Conservation (phyloP, 1,284 basidiomycete species). For the Apiotrichum porosum region DNA sequence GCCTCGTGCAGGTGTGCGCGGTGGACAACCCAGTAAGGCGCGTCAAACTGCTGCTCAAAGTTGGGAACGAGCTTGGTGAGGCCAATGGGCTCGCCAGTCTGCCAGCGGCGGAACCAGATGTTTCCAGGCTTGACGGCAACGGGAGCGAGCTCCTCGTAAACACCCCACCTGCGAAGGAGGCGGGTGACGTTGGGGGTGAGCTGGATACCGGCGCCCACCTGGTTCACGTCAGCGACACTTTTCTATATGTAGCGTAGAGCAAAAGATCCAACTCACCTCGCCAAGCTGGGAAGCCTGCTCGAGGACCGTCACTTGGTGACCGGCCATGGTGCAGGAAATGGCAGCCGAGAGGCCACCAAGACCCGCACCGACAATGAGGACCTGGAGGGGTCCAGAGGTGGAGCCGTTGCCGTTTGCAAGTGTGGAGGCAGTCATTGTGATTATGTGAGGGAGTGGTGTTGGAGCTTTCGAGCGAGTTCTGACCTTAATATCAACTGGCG, state of each 20-base stretch:
- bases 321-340: conserved; percentile 52
- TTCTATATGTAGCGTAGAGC: too few relatives aligned
- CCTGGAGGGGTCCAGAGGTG: conserved; percentile 39
- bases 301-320: conserved; percentile 56
- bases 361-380: conserved; percentile 54
- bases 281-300: conserved; percentile 54
- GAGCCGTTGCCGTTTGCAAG: neutral
- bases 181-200: conserved; percentile 54
- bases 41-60: conserved; percentile 51
- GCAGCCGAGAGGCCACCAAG: conserved; percentile 57
- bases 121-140: conserved; percentile 51
- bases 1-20: conserved; percentile 58
- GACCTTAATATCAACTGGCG: too few relatives aligned
- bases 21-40: conserved; percentile 58
- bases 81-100: conserved; percentile 52
- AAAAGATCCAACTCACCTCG: conserved; percentile 35
- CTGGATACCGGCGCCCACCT: conserved; percentile 55
- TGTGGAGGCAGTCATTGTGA: neutral
- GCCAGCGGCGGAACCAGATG: conserved; percentile 54
- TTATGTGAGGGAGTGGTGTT: neutral
- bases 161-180: conserved; percentile 56
- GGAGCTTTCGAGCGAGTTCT: neutral
- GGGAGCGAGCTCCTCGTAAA: conserved; percentile 50
- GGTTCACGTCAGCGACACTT: too few relatives aligned
- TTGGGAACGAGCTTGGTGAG: conserved; percentile 49